Percentiles rank a stretch among this genome's conserved stretches.
These are phyloP conservation scores for Dactylellina haptotyla DNA, from an alignment of 2,329 filamentous ascomycete species.

Conservation along the genomic window DNA sequence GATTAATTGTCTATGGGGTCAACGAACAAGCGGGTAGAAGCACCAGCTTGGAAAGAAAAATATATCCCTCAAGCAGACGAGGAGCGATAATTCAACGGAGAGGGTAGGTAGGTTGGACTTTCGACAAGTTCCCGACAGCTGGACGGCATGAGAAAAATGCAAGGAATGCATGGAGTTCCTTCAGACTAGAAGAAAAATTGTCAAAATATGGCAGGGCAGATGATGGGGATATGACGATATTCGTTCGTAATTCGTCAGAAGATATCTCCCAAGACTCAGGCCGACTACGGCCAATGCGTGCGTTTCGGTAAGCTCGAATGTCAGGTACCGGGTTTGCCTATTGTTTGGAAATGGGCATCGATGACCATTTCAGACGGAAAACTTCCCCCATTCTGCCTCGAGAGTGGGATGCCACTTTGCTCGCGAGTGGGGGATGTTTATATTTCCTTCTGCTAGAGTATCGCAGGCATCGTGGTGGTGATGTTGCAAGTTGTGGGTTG, in stretches of 20 bases:
- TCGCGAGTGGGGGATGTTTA: constrained; percentile 32
- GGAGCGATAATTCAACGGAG: constrained; percentile 19
- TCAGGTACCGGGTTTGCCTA: constrained; percentile 43
- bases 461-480: constrained; percentile 1
- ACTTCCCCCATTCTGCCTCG: constrained; percentile 20
- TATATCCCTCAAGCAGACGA: constrained; percentile 48
- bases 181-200: background rate
- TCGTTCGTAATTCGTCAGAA: constrained; percentile 39
- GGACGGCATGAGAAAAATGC: constrained; percentile 35
- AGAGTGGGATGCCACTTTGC: constrained; percentile 41
- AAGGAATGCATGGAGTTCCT: constrained; percentile 51
- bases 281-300: constrained; percentile 3
- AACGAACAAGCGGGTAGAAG: constrained; percentile 11
- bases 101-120: constrained; percentile 7
- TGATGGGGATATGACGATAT: constrained; percentile 51
- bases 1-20: constrained; percentile 20
- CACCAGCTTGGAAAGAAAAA: constrained; percentile 9
- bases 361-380: constrained; percentile 34
- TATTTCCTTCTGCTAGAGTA: constrained; percentile 37
- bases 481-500: constrained; percentile 49
- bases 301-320: constrained; percentile 32
- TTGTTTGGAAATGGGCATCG: constrained; percentile 47
- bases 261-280: constrained; percentile 4
- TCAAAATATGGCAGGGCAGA: background rate
- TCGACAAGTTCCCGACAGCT: constrained; percentile 43